Evolutionary conservation across 495 filamentous ascomycete species (phyloP), one percentile per base, ranked within the genome.

Genomic region (Penicillium parvum): DNA sequence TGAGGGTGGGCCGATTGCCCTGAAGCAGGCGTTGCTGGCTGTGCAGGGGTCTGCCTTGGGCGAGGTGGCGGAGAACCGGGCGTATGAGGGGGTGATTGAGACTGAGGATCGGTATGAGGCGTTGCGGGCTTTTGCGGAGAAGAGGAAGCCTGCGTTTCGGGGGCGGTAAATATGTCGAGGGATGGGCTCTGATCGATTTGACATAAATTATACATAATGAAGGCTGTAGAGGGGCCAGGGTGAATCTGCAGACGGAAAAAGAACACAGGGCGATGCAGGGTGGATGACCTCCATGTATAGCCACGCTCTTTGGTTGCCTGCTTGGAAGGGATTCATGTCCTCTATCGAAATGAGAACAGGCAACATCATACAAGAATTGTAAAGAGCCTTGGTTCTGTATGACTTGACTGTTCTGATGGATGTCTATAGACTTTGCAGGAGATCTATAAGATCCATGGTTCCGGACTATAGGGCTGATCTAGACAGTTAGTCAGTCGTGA

Each of bases 71-170:
- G 91, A 96, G 66, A 86, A 84, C 65, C 62, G 68, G 47, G 86
- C 84, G 55, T 96, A 96, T 65, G 78, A 83, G 50, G 67, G 76
- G 19, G 88, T 96, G 4, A 72, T 95, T 19, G 74, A 75, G 49
- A 95, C 86, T 5, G 79, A 89, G 59, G 91, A 97, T 73, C 75
- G 90, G 42, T 67, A 83, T 56, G 91, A 96, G 75, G 91, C 89
- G 49, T 68, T 97, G 58, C 71, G 57, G 49, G 91, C 91, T 22
- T 97, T 97, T 72, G 72, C 69, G 47, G 89, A 95, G 76, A 96
- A 94, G 81, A 79, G 91, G 60, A 90, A 78, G 72, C 89, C 90
- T 17, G 75, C 79, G 16, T 96, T 94, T 55, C 84, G 74, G 54
- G 90, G 90, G 9, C 54, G 65, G 42, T 71, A 54, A 25, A 26